phyloP scores from a whole-genome alignment of 2,329 filamentous ascomycete genomes.

The Lachnellula subtilissima region DNA sequence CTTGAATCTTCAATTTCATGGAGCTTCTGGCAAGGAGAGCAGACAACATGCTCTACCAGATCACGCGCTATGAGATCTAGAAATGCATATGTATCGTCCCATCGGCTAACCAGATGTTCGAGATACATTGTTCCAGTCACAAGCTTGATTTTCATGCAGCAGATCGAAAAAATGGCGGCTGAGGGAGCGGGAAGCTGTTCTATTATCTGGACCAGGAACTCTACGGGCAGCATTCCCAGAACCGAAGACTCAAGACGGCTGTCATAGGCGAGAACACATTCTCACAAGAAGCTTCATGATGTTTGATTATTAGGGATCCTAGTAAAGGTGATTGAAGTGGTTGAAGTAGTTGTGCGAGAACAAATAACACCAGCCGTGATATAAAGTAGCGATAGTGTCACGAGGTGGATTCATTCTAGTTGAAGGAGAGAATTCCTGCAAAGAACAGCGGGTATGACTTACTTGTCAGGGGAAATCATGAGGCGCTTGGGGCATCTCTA shows the following conservation, averaged over 20 bases:
- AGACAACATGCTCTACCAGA: slow-evolving; percentile 11
- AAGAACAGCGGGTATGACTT: neutral
- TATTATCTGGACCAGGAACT: slow-evolving; percentile 9
- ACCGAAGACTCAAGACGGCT: neutral
- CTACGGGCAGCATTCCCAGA: slow-evolving; percentile 3
- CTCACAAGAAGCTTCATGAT: no score
- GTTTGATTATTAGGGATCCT: no score
- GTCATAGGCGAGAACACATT: no score
- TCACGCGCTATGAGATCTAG: slow-evolving; percentile 13
- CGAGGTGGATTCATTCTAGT: neutral
- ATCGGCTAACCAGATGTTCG: neutral
- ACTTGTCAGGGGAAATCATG: no score
- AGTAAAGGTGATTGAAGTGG: no score
- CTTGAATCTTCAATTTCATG: slow-evolving; percentile 12
- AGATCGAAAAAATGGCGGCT: slow-evolving; percentile 12
- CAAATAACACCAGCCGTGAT: no score
- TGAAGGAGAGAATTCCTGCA: neutral
- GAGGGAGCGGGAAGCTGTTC: slow-evolving; percentile 11
- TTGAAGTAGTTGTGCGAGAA: no score
- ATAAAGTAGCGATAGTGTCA: neutral
- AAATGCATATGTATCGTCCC: slow-evolving; percentile 4
- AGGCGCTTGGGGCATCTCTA: neutral
- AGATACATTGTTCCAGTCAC: slow-evolving; percentile 7
- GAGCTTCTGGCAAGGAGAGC: slow-evolving; percentile 9
- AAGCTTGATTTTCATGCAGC: slow-evolving; percentile 6